phyloP scores from a whole-genome alignment of 768 basidiomycete genomes.

The Kwoniella sp. region DNA sequence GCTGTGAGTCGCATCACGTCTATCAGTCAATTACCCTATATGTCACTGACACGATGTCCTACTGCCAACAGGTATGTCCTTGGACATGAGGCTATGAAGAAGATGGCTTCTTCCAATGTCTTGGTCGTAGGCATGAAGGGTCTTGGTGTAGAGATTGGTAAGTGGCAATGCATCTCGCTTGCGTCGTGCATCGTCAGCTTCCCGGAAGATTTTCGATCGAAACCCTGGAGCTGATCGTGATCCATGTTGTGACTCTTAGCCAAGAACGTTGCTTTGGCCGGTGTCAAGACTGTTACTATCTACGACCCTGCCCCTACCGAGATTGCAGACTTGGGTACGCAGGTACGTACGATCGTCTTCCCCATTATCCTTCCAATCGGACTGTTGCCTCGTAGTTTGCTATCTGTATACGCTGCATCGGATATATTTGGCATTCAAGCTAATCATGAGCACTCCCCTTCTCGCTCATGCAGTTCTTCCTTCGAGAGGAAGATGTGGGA shows the following conservation, averaged over 20 bases:
- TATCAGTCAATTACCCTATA: no score
- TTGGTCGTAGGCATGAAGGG: slow-evolving; percentile 90
- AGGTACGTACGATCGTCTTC: slow-evolving; percentile 64
- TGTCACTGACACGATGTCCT: no score
- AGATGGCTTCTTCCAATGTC: slow-evolving; percentile 94
- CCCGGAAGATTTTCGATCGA: neutral
- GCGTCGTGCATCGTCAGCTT: neutral
- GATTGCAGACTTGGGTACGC: slow-evolving; percentile 87
- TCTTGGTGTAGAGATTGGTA: slow-evolving; percentile 93
- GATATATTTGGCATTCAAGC: neutral
- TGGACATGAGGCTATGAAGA: slow-evolving; percentile 99
- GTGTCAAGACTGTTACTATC: slow-evolving; percentile 94
- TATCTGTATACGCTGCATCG: neutral
- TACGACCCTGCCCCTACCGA: slow-evolving; percentile 88
- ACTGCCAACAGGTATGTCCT: slow-evolving; percentile 96
- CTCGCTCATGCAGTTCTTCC: slow-evolving; percentile 72
- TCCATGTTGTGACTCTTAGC: slow-evolving; percentile 59
- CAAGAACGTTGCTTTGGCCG: slow-evolving; percentile 91
- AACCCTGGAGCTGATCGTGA: neutral
- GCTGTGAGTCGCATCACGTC: slow-evolving; percentile 51
- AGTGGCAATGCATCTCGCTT: slow-evolving; percentile 25
- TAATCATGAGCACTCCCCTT: neutral
- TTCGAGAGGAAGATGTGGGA: slow-evolving; percentile 82
- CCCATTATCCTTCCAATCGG: no score
- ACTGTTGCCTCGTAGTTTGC: neutral